Evolutionary conservation across 441 rosid species (phyloP).

Genomic region (Corymbia citriodora): DNA sequence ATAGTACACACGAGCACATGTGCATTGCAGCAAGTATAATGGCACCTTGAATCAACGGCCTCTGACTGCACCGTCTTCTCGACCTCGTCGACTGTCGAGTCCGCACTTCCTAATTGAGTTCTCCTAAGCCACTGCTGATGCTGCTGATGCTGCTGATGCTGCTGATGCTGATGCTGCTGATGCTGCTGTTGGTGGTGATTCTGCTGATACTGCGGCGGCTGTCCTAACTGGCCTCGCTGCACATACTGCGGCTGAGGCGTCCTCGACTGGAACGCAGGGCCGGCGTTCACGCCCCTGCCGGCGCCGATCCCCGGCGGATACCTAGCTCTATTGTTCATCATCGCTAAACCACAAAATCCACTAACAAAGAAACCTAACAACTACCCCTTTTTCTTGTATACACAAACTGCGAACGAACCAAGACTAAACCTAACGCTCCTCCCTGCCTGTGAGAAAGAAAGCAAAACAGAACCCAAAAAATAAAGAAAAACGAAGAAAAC

Average conservation of each 20-base stretch:
- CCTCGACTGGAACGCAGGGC: conserved; percentile 66
- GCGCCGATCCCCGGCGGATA: conserved; percentile 89
- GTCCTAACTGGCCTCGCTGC: conserved; percentile 50
- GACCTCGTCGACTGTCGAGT: conserved; percentile 52
- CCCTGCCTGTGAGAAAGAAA: background rate
- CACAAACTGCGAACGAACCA: background rate
- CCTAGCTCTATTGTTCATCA: conserved; percentile 76
- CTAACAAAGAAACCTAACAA: conserved; percentile 14
- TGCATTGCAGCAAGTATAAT: background rate
- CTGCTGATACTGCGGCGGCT: conserved; percentile 7
- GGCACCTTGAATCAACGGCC: conserved; percentile 71
- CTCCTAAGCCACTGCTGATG: conserved; percentile 70
- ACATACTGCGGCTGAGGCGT: conserved; percentile 71
- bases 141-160: conserved; percentile 37
- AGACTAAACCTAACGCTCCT: background rate
- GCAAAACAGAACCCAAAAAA: background rate
- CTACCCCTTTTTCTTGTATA: conserved; percentile 2
- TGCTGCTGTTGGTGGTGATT: background rate
- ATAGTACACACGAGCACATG: background rate
- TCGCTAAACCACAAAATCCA: background rate
- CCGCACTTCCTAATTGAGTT: conserved; percentile 38
- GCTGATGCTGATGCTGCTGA: conserved; percentile 23
- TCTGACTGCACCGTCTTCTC: conserved; percentile 80
- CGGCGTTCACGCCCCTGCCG: conserved; percentile 59
- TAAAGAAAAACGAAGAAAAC: background rate